Evolutionary conservation across 139 green algal genomes (phyloP), one percentile per base, ranked within the genome.

Genomic region (Pedinophyceae sp.): DNA sequence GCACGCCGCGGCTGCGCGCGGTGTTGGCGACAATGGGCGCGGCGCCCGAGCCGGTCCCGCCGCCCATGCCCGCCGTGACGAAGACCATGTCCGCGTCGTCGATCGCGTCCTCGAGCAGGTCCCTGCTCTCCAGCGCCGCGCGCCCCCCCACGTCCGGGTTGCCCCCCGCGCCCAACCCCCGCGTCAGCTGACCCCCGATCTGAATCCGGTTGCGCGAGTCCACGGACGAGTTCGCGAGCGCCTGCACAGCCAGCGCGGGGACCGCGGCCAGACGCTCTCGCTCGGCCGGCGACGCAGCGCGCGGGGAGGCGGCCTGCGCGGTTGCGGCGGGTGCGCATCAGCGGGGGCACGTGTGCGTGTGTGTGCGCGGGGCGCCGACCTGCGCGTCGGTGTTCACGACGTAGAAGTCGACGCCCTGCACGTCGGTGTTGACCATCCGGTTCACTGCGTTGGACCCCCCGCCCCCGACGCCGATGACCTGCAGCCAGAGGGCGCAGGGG

Each of bases 381-480:
- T 97, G 89, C 0, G 82, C 75, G 64, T 98, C 90, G 2, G 90
- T 96, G 73, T 98, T 98, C 1, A 95, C 64, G 1, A 73, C 81
- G 79, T 75, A 89, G 60, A 94, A 93, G 47, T 94, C 83, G 3
- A 97, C 85, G 38, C 86, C 83, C 79, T 89, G 72, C 16, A 97
- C 61, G 20, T 84, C 88, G 29, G 63, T 81, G 28, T 56, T 66
- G 40, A 97, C 85, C 89, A 98, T 98, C n/a, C 88, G 74, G 68
- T 98, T 98, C 3, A 97, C 71, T 0, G 89, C 89, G 59, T 98
- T 98, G 41, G 81, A 79, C 29, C 89, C 89, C 23, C 89, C 89
- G 34, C 89, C 90, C 24, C 89, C 89, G 2, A 92, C 83, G 26
- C 85, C 88, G 29, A 94, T 83, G 27, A 96, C 88, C 67, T 93